phyloP scores from a whole-genome alignment of 495 filamentous ascomycete genomes.

The Chaetomium fimeti region DNA sequence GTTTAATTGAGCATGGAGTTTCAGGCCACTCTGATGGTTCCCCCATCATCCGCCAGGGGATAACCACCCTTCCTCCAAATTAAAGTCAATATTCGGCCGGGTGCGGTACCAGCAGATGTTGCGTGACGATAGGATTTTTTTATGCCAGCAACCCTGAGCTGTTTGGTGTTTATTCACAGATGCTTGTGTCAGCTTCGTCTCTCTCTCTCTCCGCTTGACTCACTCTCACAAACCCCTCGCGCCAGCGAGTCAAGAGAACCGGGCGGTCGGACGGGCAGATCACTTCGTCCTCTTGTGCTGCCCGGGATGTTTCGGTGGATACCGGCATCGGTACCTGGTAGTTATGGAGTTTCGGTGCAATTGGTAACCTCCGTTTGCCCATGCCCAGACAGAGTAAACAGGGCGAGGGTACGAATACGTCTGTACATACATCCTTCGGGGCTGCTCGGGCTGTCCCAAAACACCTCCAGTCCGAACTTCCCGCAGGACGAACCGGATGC shows the following conservation, averaged over 20 bases:
- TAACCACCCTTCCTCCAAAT: neutral
- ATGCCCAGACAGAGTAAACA: neutral
- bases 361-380: too few relatives aligned
- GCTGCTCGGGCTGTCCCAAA: too few relatives aligned
- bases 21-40: neutral
- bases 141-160: neutral
- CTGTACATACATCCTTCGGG: neutral
- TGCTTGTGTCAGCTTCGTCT: too few relatives aligned
- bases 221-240: too few relatives aligned
- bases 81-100: neutral
- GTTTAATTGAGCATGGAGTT: constrained; percentile 37
- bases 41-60: neutral
- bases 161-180: too few relatives aligned
- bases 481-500: constrained; percentile 13
- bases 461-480: neutral
- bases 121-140: neutral
- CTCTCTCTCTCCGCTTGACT: too few relatives aligned
- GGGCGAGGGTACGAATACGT: neutral
- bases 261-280: too few relatives aligned
- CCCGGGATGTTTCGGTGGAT: too few relatives aligned
- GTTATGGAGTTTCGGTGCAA: too few relatives aligned
- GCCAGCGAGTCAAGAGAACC: too few relatives aligned
- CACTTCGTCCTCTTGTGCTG: too few relatives aligned
- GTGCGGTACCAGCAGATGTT: neutral
- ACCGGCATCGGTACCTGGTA: too few relatives aligned